Base-by-base conservation (phyloP, 805 yeast species). In the Grigorovia humatica region DNA sequence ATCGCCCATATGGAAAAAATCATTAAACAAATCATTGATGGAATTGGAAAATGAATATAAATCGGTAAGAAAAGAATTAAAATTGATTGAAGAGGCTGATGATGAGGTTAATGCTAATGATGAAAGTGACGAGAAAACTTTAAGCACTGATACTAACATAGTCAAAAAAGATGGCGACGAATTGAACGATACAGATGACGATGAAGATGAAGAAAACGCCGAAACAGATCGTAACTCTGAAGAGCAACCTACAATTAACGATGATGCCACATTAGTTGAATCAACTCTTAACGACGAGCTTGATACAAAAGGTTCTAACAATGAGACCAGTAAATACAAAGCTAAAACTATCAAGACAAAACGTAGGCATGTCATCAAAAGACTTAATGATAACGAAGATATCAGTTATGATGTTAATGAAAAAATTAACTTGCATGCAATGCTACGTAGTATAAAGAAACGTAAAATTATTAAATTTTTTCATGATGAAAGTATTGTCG, bases 1-100 rank as follows among this genome's bases (percentile, higher is more conserved):
- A 12, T 63, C 68, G 5, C 68, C 68, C 5, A 43, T 68, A 30
- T 62, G 66, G 30, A 61, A 59, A 53, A 54, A 63, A 46, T 63
- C 64, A 4, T 30, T 57, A 9, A 43, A 64, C 49, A 60, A 61
- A 51, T 47, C 63, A 15, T 40, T 62, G 20, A 52, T 51, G 13
- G 69, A 66, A 43, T 47, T 61, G 17, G 67, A 67, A 8, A 64
- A 66, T 53, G 69, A 63, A 51, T 65, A 62, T 58, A 63, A 62
- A 47, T 62, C 59, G 32, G 35, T 43, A 9, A 43, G 51, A 12
- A 49, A 35, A 29, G 48, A 47, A 15, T 46, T 52, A 17, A 45
- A 47, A 43, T 44, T 48, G 29, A 49, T 47, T 8, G 47, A 47
- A 8, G 29, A 35, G 9, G 15, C 50, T 4, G 44, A 27, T n/a